Conservation (phyloP, 2,329 filamentous ascomycete species). For the Colletotrichum neosansevieriae region DNA sequence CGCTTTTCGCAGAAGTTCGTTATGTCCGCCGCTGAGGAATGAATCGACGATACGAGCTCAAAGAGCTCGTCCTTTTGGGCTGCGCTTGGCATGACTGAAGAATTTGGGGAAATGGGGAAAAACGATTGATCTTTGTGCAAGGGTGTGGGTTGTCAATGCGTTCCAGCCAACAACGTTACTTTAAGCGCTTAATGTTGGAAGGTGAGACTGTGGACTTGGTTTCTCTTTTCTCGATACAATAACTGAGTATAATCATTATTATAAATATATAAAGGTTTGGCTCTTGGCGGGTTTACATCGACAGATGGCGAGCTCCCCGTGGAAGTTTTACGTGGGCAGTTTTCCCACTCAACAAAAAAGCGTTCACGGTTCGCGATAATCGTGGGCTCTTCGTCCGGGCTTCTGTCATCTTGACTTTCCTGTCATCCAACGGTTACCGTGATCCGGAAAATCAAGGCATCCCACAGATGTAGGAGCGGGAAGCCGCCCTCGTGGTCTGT, state of each 20-base stretch:
- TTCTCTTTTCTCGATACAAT: not conserved
- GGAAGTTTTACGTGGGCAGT: not conserved
- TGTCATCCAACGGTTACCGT: slow-evolving; percentile 1
- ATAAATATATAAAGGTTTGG: too few relatives aligned
- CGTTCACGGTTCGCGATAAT: not conserved
- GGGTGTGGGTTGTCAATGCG: not conserved
- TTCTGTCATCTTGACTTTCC: not conserved
- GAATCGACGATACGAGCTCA: slow-evolving; percentile 5
- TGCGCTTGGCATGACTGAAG: slow-evolving; percentile 5
- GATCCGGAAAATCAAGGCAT: not conserved
- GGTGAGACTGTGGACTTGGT: not conserved
- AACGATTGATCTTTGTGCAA: not conserved
- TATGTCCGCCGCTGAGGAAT: slow-evolving; percentile 3
- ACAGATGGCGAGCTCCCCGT: not conserved
- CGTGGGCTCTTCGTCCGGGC: not conserved
- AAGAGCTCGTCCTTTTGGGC: slow-evolving; percentile 6
- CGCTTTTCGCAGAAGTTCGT: not conserved
- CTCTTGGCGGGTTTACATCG: not conserved
- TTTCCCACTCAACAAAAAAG: not conserved
- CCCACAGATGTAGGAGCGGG: too few relatives aligned
- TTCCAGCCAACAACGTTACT: not conserved
- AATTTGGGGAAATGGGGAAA: not conserved
- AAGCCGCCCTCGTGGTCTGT: too few relatives aligned
- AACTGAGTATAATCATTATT: too few relatives aligned
- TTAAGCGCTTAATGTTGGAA: not conserved